These are phyloP conservation scores for Macrolepiota albuminosa DNA, from an alignment of 768 basidiomycete genomes.

Conservation along the genomic window DNA sequence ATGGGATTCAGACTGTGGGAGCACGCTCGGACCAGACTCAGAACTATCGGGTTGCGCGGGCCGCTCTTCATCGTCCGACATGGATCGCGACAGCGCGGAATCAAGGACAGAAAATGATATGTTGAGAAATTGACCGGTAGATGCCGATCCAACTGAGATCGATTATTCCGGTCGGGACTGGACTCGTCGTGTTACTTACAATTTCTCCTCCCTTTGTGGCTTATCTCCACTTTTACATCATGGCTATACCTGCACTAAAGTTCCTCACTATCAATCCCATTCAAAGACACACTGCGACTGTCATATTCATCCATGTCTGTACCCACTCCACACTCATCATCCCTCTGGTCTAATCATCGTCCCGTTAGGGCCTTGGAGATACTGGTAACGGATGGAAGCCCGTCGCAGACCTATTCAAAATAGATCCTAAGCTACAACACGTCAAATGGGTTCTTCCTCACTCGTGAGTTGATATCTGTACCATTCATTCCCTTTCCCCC, in stretches of 20 bases:
- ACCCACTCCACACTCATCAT: background rate
- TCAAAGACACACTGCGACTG: conserved; percentile 73
- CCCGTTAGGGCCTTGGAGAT: conserved; percentile 66
- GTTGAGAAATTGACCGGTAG: conserved; percentile 28
- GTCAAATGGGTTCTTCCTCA: conserved; percentile 90
- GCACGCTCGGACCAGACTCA: conserved; percentile 5
- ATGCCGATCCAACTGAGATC: conserved; percentile 38
- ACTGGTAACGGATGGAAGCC: conserved; percentile 73
- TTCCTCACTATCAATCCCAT: conserved; percentile 50
- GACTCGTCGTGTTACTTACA: conserved; percentile 18
- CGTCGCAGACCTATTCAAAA: conserved; percentile 63
- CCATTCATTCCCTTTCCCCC: background rate
- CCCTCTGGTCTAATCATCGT: conserved; percentile 3
- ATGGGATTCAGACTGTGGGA: conserved; percentile 11
- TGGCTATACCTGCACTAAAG: conserved; percentile 37
- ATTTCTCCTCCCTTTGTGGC: conserved; percentile 14
- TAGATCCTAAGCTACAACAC: conserved; percentile 52
- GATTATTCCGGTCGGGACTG: conserved; percentile 29
- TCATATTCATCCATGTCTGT: conserved; percentile 87
- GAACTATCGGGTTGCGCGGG: conserved; percentile 6
- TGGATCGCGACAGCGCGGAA: conserved; percentile 2
- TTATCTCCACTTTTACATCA: conserved; percentile 19
- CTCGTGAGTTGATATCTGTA: conserved; percentile 42
- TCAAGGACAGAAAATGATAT: background rate
- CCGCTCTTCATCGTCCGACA: conserved; percentile 10